Conservation (phyloP, 2,329 filamentous ascomycete genomes). For the Fusarium palustre region DNA sequence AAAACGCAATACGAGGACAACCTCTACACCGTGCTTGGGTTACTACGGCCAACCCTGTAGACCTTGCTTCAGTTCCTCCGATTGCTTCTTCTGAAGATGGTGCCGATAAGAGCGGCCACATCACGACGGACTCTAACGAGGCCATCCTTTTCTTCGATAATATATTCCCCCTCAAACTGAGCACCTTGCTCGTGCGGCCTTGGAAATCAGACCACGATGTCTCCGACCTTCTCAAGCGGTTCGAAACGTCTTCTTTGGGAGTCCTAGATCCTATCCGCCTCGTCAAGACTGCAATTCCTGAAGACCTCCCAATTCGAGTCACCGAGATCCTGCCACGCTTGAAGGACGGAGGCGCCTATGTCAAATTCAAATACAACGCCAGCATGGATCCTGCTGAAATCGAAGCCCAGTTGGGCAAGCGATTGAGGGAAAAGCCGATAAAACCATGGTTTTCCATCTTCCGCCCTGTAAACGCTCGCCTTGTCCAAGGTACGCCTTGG, state of each 20-base stretch:
- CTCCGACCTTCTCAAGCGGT: slow-evolving; percentile 62
- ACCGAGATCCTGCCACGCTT: slow-evolving; percentile 85
- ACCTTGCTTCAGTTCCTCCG: slow-evolving; percentile 19
- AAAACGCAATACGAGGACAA: slow-evolving; percentile 8
- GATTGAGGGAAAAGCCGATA: slow-evolving; percentile 76
- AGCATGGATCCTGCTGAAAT: slow-evolving; percentile 56
- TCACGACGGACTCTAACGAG: slow-evolving; percentile 79
- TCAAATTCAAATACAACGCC: slow-evolving; percentile 77
- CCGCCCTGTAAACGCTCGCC: slow-evolving; percentile 73
- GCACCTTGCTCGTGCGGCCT: slow-evolving; percentile 58
- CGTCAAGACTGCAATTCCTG: slow-evolving; percentile 72
- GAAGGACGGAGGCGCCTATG: slow-evolving; percentile 92
- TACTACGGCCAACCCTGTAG: slow-evolving; percentile 37
- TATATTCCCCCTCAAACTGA: slow-evolving; percentile 83
- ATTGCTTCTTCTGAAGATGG: slow-evolving; percentile 50
- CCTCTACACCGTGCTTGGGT: slow-evolving; percentile 42
- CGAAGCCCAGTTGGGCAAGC: slow-evolving; percentile 67
- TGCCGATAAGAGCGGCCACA: slow-evolving; percentile 81
- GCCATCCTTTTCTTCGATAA: slow-evolving; percentile 92
- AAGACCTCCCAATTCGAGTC: slow-evolving; percentile 73
- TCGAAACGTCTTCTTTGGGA: slow-evolving; percentile 63
- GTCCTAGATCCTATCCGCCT: slow-evolving; percentile 64
- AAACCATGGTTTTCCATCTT: slow-evolving; percentile 94
- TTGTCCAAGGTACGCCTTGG: slow-evolving; percentile 90
- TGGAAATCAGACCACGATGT: slow-evolving; percentile 64